Base-by-base conservation (phyloP, 108 stramenopile genomes). In the Fragilaria radians region DNA sequence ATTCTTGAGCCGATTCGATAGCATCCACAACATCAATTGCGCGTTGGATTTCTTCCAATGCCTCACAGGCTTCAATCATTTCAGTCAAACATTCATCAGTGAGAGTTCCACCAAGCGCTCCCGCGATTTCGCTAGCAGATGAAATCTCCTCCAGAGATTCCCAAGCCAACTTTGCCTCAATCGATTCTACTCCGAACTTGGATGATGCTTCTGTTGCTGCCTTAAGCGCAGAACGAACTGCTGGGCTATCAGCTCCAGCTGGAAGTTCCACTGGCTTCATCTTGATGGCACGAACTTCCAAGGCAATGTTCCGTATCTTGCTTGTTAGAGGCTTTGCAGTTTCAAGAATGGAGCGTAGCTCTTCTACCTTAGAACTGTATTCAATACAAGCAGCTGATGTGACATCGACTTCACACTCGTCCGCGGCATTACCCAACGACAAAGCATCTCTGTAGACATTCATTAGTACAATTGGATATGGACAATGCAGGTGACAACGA, bases 151-250 rank as follows among this genome's bases (percentile, higher is more conserved):
- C 89, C 1, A 91, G 80, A 0, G 70, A 70, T 34, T 87, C 89
- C 89, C 89, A 91, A 14, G 89, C 89, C 66, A 91, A 48, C 46
- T 60, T 70, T 48, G 89, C 89, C 54, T 87, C 77, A 23, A 54
- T 32, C 28, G 82, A 83, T n/a, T 53, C 26, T 17, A 52, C 26
- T 4, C 89, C 89, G 46, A 73, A 66, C 42, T 76, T 54, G 17
- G 70, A 61, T 1, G 77, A 75, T 32, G 76, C 61, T 29, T 58
- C 36, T 24, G 81, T 77, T 31, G 89, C 89, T 30, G 56, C 71
- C n/a, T 54, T 58, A 19, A 91, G 56, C 22, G 89, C 85, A 5
- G 34, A 58, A 47, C 67, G 68, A 63, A 74, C 32, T 48, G 61
- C 52, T 21, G 65, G 62, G 30, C 42, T 48, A 58, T 63, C 29